A percentile compares a stretch with the other conserved stretches of the same genome.
phyloP scores from a whole-genome alignment of 2,329 filamentous ascomycete genomes.

The Monosporascus sp. region DNA sequence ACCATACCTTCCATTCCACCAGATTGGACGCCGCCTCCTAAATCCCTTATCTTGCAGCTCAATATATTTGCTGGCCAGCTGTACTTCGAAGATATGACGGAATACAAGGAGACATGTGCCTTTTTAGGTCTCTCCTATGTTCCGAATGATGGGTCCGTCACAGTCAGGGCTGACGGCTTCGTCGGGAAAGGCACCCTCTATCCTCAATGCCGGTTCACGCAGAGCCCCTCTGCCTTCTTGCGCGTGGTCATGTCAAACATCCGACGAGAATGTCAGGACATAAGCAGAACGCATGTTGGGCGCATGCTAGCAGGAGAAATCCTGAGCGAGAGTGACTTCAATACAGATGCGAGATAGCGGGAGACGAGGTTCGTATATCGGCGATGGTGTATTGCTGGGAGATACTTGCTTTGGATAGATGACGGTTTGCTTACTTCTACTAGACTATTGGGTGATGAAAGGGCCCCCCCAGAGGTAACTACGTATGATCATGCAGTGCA shows the following conservation, averaged over 20 bases:
- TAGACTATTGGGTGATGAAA: too few species aligned
- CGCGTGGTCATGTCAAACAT: slow-evolving; percentile 3
- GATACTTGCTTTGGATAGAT: too few species aligned
- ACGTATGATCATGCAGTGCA: too few species aligned
- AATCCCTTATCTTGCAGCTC: slow-evolving; percentile 34
- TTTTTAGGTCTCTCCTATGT: slow-evolving; percentile 44
- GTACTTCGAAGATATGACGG: slow-evolving; percentile 48
- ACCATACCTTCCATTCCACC: slow-evolving; percentile 8
- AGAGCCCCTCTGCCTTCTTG: slow-evolving; percentile 6
- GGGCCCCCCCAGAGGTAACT: too few species aligned
- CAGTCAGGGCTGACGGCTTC: slow-evolving; percentile 26
- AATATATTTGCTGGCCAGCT: slow-evolving; percentile 66
- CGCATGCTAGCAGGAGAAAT: slow-evolving; percentile 3
- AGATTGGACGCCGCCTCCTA: slow-evolving; percentile 5
- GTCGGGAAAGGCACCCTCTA: slow-evolving; percentile 9
- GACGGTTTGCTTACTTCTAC: too few species aligned
- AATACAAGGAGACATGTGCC: slow-evolving; percentile 50
- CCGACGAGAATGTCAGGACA: slow-evolving; percentile 4
- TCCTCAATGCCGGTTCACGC: slow-evolving; percentile 22
- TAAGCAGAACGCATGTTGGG: slow-evolving; percentile 8
- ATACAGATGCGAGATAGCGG: background rate
- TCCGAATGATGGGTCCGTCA: slow-evolving; percentile 9
- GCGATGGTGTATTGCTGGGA: too few species aligned
- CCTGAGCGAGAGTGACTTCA: slow-evolving; percentile 5
- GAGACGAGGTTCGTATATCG: too few species aligned